phyloP scores from a whole-genome alignment of 2,329 filamentous ascomycete species.

The Ophiognomonia clavigignenti-juglandacearum region DNA sequence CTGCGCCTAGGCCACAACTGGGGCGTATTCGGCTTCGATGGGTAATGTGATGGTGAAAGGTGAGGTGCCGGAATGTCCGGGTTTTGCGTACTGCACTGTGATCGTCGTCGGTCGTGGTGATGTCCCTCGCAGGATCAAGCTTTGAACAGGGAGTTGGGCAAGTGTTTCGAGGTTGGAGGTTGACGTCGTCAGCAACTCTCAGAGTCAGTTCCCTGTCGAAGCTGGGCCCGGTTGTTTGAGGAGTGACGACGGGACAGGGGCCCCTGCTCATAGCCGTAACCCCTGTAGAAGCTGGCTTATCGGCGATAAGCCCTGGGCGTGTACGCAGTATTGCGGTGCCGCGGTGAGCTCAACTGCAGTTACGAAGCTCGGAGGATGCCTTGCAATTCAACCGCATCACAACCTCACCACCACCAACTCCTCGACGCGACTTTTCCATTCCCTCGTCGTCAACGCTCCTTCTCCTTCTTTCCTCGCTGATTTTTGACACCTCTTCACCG shows the following conservation, averaged over 20 bases:
- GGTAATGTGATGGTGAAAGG: too few species aligned
- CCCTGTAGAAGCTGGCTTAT: conserved; percentile 3
- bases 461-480: background rate
- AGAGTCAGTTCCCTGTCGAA: background rate
- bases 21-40: background rate
- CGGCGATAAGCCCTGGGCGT: conserved; percentile 12
- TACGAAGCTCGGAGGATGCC: conserved; percentile 24
- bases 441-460: background rate
- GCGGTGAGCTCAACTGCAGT: conserved; percentile 13
- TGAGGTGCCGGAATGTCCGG: too few species aligned
- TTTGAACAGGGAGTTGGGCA: background rate
- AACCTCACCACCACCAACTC: conserved; percentile 7
- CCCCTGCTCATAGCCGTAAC: background rate
- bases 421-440: conserved; percentile 2
- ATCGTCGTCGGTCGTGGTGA: background rate
- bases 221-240: conserved; percentile 4
- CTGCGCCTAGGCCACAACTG: background rate
- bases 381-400: conserved; percentile 15
- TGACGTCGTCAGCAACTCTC: conserved; percentile 18
- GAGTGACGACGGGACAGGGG: background rate
- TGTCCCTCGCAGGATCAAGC: background rate
- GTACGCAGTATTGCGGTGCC: too few species aligned
- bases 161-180: conserved; percentile 6
- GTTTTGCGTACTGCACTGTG: too few species aligned
- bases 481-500: background rate